Conservation (phyloP, 1,284 basidiomycete genomes). For the Moesziomyces sp. region DNA sequence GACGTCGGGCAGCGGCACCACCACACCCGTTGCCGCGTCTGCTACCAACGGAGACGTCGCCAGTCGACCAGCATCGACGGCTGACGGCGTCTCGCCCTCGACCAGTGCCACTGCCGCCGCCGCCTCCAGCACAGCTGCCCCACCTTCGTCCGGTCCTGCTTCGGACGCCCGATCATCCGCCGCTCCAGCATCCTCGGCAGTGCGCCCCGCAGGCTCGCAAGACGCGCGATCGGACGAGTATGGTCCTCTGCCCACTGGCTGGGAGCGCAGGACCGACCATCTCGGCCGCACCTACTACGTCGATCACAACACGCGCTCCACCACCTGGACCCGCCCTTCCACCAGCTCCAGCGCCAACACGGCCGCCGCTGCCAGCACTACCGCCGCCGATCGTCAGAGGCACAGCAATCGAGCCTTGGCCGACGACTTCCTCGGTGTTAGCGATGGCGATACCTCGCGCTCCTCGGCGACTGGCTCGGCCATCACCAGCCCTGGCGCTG, state of each 20-base stretch:
- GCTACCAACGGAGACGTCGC: conserved; percentile 21
- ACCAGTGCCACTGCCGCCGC: conserved; percentile 5
- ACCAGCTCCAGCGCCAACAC: conserved; percentile 53
- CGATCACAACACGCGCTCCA: conserved; percentile 85
- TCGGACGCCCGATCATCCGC: conserved; percentile 27
- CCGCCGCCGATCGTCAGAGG: conserved; percentile 62
- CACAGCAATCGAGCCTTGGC: conserved; percentile 64
- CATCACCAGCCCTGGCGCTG: conserved; percentile 29
- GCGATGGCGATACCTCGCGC: conserved; percentile 46
- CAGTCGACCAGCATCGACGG: conserved; percentile 36
- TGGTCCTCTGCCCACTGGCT: conserved; percentile 78
- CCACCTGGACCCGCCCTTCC: conserved; percentile 82
- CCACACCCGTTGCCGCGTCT: conserved; percentile 21
- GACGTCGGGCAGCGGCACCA: conserved; percentile 32
- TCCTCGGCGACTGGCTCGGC: conserved; percentile 36
- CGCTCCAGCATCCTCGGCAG: conserved; percentile 15
- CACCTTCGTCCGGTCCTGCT: conserved; percentile 8
- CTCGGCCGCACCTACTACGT: conserved; percentile 85
- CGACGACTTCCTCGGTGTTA: conserved; percentile 67
- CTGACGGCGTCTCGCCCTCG: conserved; percentile 22
- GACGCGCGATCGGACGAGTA: conserved; percentile 58
- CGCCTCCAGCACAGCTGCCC: conserved; percentile 12
- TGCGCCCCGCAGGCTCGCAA: conserved; percentile 24
- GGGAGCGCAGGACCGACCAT: conserved; percentile 91
- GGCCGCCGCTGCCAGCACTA: conserved; percentile 52